phyloP scores from a whole-genome alignment of 179 eudicot genomes.

The Beta macrorhiza region DNA sequence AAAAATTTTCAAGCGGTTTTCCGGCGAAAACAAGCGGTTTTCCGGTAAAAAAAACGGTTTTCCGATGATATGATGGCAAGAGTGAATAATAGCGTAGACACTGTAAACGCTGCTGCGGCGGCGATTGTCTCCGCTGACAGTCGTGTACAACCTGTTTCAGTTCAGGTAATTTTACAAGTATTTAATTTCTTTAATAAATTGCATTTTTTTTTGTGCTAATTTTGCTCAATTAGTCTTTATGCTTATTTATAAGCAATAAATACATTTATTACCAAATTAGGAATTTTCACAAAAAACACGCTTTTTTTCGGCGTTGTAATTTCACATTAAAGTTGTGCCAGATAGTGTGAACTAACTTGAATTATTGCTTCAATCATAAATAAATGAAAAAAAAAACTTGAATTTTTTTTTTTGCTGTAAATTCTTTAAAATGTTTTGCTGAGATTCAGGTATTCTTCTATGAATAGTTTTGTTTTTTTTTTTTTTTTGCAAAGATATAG shows the following conservation, averaged over 20 bases:
- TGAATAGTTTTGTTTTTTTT: background rate
- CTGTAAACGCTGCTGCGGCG: constrained; percentile 54
- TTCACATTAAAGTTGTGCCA: no score
- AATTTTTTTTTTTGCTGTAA: no score
- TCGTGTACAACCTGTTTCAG: constrained; percentile 44
- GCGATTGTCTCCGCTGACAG: constrained; percentile 50
- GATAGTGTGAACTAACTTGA: background rate
- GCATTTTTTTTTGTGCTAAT: background rate
- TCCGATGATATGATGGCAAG: constrained; percentile 29
- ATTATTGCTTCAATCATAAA: background rate
- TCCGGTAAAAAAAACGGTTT: constrained; percentile 9
- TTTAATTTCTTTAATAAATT: background rate
- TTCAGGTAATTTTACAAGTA: constrained; percentile 32
- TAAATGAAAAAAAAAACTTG: background rate
- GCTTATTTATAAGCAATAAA: background rate
- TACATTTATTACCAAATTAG: background rate
- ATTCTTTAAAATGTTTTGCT: background rate
- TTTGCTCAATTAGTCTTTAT: background rate
- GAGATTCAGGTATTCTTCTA: background rate
- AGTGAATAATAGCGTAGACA: constrained; percentile 40
- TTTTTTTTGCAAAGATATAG: background rate
- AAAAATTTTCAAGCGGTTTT: background rate
- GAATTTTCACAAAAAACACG: background rate
- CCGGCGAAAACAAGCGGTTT: background rate
- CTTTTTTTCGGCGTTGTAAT: no score